A percentile compares a stretch with the other conserved stretches of the same genome.
These are phyloP conservation scores for Arthrobotrys sinensis DNA, from an alignment of 2,329 filamentous ascomycete species.

Conservation along the genomic window DNA sequence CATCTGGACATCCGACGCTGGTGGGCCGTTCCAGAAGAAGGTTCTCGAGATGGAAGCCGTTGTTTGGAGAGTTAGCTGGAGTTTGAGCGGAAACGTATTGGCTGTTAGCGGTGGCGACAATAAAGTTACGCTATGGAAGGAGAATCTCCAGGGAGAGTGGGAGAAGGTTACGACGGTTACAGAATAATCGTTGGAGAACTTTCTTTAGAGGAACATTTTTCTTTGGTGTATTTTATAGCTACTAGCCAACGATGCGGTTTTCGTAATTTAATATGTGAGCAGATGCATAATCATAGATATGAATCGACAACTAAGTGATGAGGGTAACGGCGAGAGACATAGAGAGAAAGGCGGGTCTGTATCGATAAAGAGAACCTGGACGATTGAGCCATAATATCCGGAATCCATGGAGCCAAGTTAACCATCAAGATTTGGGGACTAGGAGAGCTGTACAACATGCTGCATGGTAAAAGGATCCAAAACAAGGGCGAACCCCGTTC, in stretches of 20 bases:
- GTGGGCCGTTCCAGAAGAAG: slow-evolving; percentile 86
- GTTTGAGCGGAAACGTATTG: slow-evolving; percentile 93
- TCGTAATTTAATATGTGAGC: slow-evolving; percentile 4
- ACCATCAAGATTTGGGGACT: background rate
- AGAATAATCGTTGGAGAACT: slow-evolving; percentile 74
- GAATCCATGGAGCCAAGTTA: background rate
- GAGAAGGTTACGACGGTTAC: slow-evolving; percentile 97
- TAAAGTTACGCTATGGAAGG: slow-evolving; percentile 98
- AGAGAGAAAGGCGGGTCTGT: background rate
- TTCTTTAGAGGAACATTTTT: slow-evolving; percentile 14
- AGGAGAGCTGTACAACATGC: background rate
- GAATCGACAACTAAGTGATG: background rate
- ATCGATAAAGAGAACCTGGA: background rate
- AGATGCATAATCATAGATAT: background rate
- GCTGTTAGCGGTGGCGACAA: slow-evolving; percentile 95
- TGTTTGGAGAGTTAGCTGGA: slow-evolving; percentile 98
- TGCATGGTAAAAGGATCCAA: background rate
- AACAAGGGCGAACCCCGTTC: background rate
- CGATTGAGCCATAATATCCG: background rate
- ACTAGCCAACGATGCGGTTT: slow-evolving; percentile 38
- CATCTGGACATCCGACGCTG: slow-evolving; percentile 89
- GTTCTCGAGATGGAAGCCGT: slow-evolving; percentile 88
- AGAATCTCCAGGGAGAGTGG: slow-evolving; percentile 96
- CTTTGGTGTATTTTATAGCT: slow-evolving; percentile 50
- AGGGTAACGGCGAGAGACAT: background rate